phyloP scores from a whole-genome alignment of 306 rosid species.

The Amphicarpaea edgeworthii region DNA sequence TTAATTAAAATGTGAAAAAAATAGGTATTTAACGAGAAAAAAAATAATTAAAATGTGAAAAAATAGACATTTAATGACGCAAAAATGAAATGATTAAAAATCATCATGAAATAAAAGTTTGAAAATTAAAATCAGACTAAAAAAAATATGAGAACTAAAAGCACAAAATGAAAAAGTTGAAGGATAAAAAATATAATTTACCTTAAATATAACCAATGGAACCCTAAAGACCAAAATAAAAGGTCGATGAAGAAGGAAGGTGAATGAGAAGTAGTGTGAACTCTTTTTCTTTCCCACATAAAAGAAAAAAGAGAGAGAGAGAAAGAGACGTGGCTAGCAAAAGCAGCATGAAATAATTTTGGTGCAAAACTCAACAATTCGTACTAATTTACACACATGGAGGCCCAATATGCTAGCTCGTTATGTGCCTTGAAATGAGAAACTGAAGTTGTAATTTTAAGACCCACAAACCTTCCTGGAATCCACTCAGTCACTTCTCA shows the following conservation, averaged over 20 bases:
- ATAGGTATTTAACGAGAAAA: no score
- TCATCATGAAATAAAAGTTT: no score
- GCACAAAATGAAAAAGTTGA: no score
- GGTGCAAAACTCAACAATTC: background rate
- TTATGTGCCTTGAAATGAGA: background rate
- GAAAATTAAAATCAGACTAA: no score
- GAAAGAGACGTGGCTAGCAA: background rate
- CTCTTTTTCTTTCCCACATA: background rate
- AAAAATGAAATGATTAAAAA: no score
- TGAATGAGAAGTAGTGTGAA: background rate
- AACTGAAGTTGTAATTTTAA: background rate
- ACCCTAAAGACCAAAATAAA: conserved; percentile 23
- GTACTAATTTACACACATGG: background rate
- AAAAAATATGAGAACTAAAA: no score
- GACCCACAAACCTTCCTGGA: conserved; percentile 38
- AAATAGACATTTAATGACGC: no score
- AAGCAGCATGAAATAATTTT: background rate
- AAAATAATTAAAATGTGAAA: no score
- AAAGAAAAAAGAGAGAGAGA: background rate
- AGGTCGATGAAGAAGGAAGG: background rate
- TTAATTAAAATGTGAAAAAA: no score
- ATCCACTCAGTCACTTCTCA: conserved; percentile 32
- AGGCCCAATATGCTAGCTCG: background rate
- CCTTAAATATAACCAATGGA: conserved; percentile 9
- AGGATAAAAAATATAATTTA: no score